Base-by-base conservation (phyloP, 768 basidiomycete genomes). In the Leucocoprinus leucothites region DNA sequence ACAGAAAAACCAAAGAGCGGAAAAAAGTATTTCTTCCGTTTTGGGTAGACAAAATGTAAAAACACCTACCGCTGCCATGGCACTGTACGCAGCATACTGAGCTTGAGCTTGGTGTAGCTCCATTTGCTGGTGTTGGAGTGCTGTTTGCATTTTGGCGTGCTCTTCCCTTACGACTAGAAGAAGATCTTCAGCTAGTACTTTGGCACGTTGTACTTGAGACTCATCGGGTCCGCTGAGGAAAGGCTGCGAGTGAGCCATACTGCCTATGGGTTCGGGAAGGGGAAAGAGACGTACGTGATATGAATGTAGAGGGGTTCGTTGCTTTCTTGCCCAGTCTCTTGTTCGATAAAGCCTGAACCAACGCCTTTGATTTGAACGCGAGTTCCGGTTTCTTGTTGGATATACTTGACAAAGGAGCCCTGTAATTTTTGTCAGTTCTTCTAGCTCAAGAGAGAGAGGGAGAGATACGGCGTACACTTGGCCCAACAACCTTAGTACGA, bases 401-500 rank as follows among this genome's bases (percentile, higher is more conserved):
- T 96, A 67, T 91, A 91, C 71, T 95, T 96, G 64, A 96, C 94
- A 63, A 95, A 96, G 64, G 90, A 82, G 59, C 92, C 92, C 88
- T 89, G 9, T 46, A 14, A 26, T 14, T 9, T 41, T n/a, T 31
- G 21, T 11, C 16, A 16, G 45, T 16, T n/a, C 8, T 36, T 48
- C 28, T 13, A n/a, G 38, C 13, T 36, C 18, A 19, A 31, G 25
- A 34, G 31, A 16, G 13, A 34, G 40, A n/a, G 7, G 24, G 18
- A 41, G 75, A 16, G 26, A 26, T 13, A 28, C n/a, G 41, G n/a
- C 81, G 54, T 69, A 92, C 91, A 61, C 82, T 83, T 11, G 94
- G 94, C 11, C 94, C 94, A 26, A 95, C 94, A 14, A 94, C 91
- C 71, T 96, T 96, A 34, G 94, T 94, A 48, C 94, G 80, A 40